Base-by-base conservation (phyloP, 345 rosid genomes). In the Dovyalis caffra region DNA sequence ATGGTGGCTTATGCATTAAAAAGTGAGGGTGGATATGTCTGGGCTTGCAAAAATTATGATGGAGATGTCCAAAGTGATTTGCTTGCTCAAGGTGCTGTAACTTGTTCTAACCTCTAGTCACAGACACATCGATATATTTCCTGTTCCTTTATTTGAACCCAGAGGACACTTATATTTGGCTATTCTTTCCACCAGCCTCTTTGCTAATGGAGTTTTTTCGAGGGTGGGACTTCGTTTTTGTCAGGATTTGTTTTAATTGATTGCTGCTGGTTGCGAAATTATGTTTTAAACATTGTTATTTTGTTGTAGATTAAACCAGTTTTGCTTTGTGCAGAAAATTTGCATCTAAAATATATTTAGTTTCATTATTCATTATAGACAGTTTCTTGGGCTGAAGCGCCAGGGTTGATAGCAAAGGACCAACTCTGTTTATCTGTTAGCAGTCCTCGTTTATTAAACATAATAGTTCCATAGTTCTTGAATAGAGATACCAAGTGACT, bases 31-130 rank as follows among this genome's bases (percentile, higher is more conserved):
- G 98, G 99, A 77, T 95, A 92, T 89, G 96, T 91, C 12, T 95
- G 99, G 98, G 97, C 99, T 23, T 95, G 99, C 88, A 95, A 95
- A 87, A 95, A 95, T 79, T 95, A 95, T 26, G 99, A 95, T 38
- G 99, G 98, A 79, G 98, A 95, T 89, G 99, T 95, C 62, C 97
- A 90, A 80, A 95, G 99, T 77, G 98, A 95, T 88, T 89, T 95
- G 75, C 97, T 95, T 77, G 99, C 99, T 69, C 99, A 92, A 90
- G 99, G 97, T 92, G 69, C 65, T 31, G 28, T 68, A 61, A 33
- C 49, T 61, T 25, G 64, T 71, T 62, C 35, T 8, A 33, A 51
- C 61, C 21, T 8, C 69, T 66, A 43, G 26, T 18, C 37, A 43
- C 47, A n/a, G n/a, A 43, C 47, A 12, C 60, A 64, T 47, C 26